phyloP scores from a whole-genome alignment of 2,329 filamentous ascomycete genomes.

The Myriosclerotinia curreyana region DNA sequence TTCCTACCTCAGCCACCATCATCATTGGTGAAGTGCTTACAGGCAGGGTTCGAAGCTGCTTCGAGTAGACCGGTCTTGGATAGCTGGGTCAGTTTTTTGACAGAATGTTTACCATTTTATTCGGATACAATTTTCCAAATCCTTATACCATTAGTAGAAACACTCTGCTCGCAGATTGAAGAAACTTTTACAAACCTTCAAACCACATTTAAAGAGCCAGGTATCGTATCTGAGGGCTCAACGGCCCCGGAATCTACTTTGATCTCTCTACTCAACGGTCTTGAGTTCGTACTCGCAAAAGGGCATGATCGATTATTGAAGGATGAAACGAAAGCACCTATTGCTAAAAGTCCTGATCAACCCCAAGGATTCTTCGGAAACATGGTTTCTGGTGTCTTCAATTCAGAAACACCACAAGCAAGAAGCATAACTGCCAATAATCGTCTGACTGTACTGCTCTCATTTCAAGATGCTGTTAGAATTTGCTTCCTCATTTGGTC shows the following conservation, averaged over 20 bases:
- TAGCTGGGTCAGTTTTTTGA: conserved; percentile 85
- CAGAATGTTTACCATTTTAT: conserved; percentile 80
- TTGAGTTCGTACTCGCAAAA: conserved; percentile 85
- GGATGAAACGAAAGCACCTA: conserved; percentile 68
- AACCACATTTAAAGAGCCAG: conserved; percentile 54
- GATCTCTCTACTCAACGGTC: conserved; percentile 83
- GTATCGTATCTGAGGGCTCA: conserved; percentile 34
- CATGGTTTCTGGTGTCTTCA: conserved; percentile 89
- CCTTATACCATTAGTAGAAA: conserved; percentile 85
- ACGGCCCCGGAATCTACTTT: conserved; percentile 66
- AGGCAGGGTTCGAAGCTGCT: conserved; percentile 72
- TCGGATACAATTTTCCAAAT: conserved; percentile 83
- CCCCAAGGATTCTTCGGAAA: conserved; percentile 88
- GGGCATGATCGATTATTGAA: conserved; percentile 78
- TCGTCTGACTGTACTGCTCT: conserved; percentile 87
- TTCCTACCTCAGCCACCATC: conserved; percentile 57
- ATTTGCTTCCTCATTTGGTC: conserved; percentile 94
- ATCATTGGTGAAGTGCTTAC: conserved; percentile 77
- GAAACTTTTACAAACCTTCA: conserved; percentile 70
- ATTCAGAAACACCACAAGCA: conserved; percentile 71
- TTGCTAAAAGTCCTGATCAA: conserved; percentile 74
- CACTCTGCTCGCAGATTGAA: conserved; percentile 75
- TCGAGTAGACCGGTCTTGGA: conserved; percentile 77
- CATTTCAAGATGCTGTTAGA: conserved; percentile 91
- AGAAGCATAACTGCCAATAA: conserved; percentile 88